phyloP scores from a whole-genome alignment of 495 filamentous ascomycete species.

The Aspergillus steynii region DNA sequence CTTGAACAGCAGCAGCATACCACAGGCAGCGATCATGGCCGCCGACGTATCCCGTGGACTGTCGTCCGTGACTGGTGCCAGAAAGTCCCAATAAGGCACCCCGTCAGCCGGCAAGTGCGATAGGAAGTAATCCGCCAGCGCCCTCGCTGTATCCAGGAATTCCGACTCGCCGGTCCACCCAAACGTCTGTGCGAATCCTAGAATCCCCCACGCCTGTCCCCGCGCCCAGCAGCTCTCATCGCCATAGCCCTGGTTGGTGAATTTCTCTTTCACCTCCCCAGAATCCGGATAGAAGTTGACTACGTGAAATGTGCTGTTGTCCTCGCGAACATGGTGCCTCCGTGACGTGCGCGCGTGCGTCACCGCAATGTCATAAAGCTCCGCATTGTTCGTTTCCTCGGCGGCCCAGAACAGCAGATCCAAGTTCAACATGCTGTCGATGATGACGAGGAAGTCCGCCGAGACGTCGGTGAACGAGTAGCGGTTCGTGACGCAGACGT shows the following conservation, averaged over 20 bases:
- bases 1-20: slow-evolving; percentile 40
- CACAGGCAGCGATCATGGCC: slow-evolving; percentile 44
- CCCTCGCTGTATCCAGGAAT: slow-evolving; percentile 36
- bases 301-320: slow-evolving; percentile 40
- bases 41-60: slow-evolving; percentile 41
- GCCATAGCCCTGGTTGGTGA: slow-evolving; percentile 43
- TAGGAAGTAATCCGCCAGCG: slow-evolving; percentile 41
- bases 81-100: slow-evolving; percentile 47
- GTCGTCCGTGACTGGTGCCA: slow-evolving; percentile 27
- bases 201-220: slow-evolving; percentile 49
- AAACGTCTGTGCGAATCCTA: slow-evolving; percentile 46
- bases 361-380: slow-evolving; percentile 33
- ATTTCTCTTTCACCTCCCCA: slow-evolving; percentile 29
- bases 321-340: slow-evolving; percentile 35
- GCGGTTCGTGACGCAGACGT: slow-evolving; percentile 30
- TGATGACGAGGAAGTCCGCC: slow-evolving; percentile 39
- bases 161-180: slow-evolving; percentile 35
- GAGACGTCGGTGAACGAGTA: slow-evolving; percentile 31
- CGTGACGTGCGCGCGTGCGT: slow-evolving; percentile 36
- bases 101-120: slow-evolving; percentile 27
- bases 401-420: slow-evolving; percentile 48
- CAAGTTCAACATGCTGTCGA: slow-evolving; percentile 51
- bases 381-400: slow-evolving; percentile 27
- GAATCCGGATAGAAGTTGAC: slow-evolving; percentile 37
- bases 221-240: slow-evolving; percentile 44